Evolutionary conservation across 768 basidiomycete genomes (phyloP).

Genomic region (Exsudoporus frostii): DNA sequence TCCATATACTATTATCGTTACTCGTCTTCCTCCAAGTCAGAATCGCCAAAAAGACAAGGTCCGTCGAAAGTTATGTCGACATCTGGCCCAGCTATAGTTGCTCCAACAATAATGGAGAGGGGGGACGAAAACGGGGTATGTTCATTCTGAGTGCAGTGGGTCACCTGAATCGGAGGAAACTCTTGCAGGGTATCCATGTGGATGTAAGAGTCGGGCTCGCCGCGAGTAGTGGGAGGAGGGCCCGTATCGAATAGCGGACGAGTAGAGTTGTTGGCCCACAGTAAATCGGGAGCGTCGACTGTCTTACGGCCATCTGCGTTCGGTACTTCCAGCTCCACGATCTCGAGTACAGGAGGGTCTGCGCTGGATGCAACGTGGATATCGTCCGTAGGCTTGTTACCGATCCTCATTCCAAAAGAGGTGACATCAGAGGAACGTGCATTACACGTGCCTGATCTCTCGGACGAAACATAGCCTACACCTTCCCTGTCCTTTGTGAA

Average conservation of each 20-base stretch:
- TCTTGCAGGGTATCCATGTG: background rate
- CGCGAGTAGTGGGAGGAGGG: background rate
- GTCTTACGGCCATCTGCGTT: background rate
- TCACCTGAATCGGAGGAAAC: background rate
- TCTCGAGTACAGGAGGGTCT: background rate
- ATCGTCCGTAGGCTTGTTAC: background rate
- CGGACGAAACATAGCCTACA: constrained; percentile 19
- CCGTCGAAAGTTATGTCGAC: constrained; percentile 16
- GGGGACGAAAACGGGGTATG: background rate
- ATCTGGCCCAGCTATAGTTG: background rate
- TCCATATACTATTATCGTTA: background rate
- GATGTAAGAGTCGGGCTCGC: background rate
- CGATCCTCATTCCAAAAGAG: background rate
- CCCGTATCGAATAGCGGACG: background rate
- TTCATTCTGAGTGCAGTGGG: background rate
- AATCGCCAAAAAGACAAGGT: constrained; percentile 31
- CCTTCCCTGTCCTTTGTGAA: constrained; percentile 28
- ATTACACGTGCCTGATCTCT: background rate
- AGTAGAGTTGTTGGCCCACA: background rate
- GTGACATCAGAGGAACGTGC: background rate
- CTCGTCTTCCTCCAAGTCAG: constrained; percentile 29
- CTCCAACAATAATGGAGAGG: background rate
- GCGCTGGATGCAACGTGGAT: background rate
- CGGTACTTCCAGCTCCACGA: background rate
- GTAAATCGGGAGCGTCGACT: background rate